Percentiles rank a stretch among this genome's conserved stretches.
phyloP scores from a whole-genome alignment of 352 stramenopile species.

The Globisporangium rhizosaccharum region DNA sequence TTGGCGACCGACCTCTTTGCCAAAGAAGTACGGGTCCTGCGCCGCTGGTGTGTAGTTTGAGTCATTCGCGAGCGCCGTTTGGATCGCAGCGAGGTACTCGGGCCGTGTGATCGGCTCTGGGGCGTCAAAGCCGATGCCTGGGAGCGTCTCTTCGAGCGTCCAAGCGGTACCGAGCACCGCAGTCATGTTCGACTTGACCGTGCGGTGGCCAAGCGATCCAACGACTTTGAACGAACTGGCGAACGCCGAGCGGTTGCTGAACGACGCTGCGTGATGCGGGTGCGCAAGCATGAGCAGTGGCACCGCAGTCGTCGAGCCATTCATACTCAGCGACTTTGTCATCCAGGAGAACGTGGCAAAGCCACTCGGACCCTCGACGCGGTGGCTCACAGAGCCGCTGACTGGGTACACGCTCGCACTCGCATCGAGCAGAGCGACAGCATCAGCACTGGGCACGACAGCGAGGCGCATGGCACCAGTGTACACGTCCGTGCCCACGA shows the following conservation, averaged over 20 bases:
- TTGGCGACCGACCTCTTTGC: constrained; percentile 81
- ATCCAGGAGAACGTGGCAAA: constrained; percentile 60
- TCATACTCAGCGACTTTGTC: constrained; percentile 33
- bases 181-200: constrained; percentile 80
- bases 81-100: constrained; percentile 40
- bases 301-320: constrained; percentile 10
- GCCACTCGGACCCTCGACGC: constrained; percentile 19
- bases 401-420: constrained; percentile 50
- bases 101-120: constrained; percentile 24
- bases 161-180: constrained; percentile 58
- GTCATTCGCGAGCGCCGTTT: constrained; percentile 51
- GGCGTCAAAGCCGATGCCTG: constrained; percentile 42
- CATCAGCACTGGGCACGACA: constrained; percentile 38
- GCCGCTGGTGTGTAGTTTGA: constrained; percentile 60
- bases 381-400: constrained; percentile 30
- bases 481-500: constrained; percentile 66
- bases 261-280: constrained; percentile 58
- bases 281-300: constrained; percentile 67
- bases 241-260: constrained; percentile 19
- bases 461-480: constrained; percentile 50
- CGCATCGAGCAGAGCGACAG: constrained; percentile 37
- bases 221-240: constrained; percentile 37
- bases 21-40: constrained; percentile 81
- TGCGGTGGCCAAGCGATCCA: constrained; percentile 49
- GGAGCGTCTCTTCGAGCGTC: constrained; percentile 53